Percentiles rank a stretch among this genome's conserved stretches.
phyloP scores from a whole-genome alignment of 805 yeast genomes.

The Wickerhamiella kazuoi region DNA sequence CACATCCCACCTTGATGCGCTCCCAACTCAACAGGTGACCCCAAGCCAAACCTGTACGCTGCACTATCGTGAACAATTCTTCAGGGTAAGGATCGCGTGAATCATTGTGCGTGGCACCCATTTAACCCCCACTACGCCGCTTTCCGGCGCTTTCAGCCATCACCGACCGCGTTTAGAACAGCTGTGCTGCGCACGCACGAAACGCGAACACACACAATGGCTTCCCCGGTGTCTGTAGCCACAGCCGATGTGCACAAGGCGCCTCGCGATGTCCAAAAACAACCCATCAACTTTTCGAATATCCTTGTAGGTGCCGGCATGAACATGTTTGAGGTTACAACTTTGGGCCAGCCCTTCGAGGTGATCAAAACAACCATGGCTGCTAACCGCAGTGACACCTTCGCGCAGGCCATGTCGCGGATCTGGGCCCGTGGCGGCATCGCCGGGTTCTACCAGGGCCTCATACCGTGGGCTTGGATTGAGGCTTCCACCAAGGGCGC shows the following conservation, averaged over 20 bases:
- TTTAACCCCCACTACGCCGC: too few relatives aligned
- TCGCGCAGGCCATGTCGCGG: slow-evolving; percentile 47
- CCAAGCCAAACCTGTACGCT: too few relatives aligned
- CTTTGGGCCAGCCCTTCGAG: slow-evolving; percentile 93
- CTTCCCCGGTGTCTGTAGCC: neutral
- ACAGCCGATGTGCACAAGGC: neutral
- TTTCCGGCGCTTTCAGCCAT: too few relatives aligned
- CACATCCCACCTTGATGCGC: too few relatives aligned
- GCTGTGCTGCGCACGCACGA: too few relatives aligned
- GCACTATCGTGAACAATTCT: too few relatives aligned
- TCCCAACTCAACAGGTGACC: too few relatives aligned
- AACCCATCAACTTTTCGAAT: slow-evolving; percentile 75
- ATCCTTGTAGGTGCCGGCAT: slow-evolving; percentile 85
- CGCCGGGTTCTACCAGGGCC: slow-evolving; percentile 86
- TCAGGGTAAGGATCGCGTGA: too few relatives aligned
- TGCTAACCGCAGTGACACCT: slow-evolving; percentile 63
- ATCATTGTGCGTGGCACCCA: too few relatives aligned
- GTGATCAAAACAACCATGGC: slow-evolving; percentile 97
- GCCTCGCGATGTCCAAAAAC: slow-evolving; percentile 32
- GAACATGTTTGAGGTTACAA: slow-evolving; percentile 80
- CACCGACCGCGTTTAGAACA: too few relatives aligned
- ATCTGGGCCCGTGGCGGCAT: slow-evolving; percentile 93
- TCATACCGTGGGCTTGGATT: slow-evolving; percentile 99
- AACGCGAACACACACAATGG: neutral
- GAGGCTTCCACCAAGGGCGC: slow-evolving; percentile 99